Evolutionary conservation across 1,284 basidiomycete genomes (phyloP).

Genomic region (Trichosporon ovoides): DNA sequence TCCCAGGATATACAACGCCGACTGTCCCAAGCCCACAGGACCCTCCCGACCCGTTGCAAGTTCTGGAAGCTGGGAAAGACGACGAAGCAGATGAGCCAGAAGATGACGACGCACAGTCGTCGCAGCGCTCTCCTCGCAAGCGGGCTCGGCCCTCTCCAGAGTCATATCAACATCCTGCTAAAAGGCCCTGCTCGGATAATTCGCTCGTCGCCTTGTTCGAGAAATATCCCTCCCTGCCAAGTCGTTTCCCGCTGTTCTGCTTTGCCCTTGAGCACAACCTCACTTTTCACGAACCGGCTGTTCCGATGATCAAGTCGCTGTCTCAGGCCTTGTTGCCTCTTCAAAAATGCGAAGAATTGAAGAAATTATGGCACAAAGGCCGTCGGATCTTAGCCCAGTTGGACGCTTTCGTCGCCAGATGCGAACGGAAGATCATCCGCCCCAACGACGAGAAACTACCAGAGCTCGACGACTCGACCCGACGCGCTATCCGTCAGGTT

Average conservation of each 20-base stretch:
- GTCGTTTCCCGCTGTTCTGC: conserved; percentile 47
- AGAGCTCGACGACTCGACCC: conserved; percentile 37
- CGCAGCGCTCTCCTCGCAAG: not conserved
- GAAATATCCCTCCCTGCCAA: conserved; percentile 35
- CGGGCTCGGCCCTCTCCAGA: not conserved
- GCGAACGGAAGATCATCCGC: conserved; percentile 43
- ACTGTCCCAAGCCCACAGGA: not conserved
- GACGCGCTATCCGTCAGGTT: conserved; percentile 42
- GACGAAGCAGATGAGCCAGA: not conserved
- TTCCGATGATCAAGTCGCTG: conserved; percentile 46
- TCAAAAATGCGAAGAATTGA: conserved; percentile 39
- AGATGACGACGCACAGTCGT: not conserved
- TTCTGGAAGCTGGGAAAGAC: not conserved
- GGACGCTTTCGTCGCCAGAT: conserved; percentile 42
- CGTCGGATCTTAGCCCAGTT: conserved; percentile 42
- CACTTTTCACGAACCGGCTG: conserved; percentile 42
- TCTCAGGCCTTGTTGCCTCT: conserved; percentile 34
- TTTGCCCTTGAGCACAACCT: conserved; percentile 43
- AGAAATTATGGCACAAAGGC: conserved; percentile 40
- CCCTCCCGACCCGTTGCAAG: not conserved
- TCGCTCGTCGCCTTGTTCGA: conserved; percentile 34
- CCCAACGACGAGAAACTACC: conserved; percentile 29
- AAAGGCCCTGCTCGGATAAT: not conserved
- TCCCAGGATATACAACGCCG: not conserved
- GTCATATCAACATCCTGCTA: not conserved